Base-by-base conservation (phyloP, 1,284 basidiomycete species). In the Xerocomus alliaceus region DNA sequence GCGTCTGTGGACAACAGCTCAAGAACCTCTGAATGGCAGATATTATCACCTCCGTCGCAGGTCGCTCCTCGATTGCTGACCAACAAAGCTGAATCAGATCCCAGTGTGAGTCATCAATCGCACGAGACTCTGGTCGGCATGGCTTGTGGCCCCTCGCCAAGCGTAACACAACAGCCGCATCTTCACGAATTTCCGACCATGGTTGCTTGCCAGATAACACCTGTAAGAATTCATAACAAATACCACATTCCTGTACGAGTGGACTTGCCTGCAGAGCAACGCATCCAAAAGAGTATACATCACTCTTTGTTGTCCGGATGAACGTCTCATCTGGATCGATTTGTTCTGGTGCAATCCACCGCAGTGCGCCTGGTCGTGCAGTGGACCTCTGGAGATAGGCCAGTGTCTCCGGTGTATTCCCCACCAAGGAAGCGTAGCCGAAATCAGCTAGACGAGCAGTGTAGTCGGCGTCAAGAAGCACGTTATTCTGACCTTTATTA, bases 331-430 rank as follows among this genome's bases (percentile, higher is more conserved):
- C 57, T 13, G 22, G 15, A 39, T 48, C 2, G 17, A 58, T 2
- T 32, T 67, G 64, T 22, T 67, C 61, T 9, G 65, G 64, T 20
- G 65, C 65, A 12, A 24, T 37, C 58, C 61, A 69, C 1, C 67
- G 64, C 10, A 69, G 31, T 1, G 69, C 48, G 0, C 69, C 69
- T 2, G 67, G 37, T 41, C 48, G 35, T 20, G 22, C 22, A 0
- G 65, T 62, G 8, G 60, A 61, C 5, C 29, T 50, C 18, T 59
- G 56, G 4, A 71, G 57, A 28, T 71, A 71, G 1, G 13, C 5
- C 20, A 56, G n/a, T 18, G 54, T 66, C 22, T 68, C 60, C 0
- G 60, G 60, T 15, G 69, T 60, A 2, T 31, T 45, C 9, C 56
- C 65, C 0, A 49, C 29, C 15, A 65, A 5, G 5, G 65, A 67